Evolutionary conservation across 106 monocot species (phyloP), one percentile per base, ranked within the genome.

Genomic region (Xerophyta viscosa): DNA sequence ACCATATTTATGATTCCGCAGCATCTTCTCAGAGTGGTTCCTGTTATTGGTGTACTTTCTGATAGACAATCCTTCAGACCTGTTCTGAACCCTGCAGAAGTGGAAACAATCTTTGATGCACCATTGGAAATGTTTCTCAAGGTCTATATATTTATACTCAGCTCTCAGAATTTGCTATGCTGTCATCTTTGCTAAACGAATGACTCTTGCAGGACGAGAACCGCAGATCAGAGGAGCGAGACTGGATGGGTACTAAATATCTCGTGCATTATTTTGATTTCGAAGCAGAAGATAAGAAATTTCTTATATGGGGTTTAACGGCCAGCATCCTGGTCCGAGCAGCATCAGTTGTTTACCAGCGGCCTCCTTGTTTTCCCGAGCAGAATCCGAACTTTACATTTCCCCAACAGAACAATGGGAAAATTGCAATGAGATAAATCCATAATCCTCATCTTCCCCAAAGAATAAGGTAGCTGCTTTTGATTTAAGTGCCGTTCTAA

Each of bases 121-220:
- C 83, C 89, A 17, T 64, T 90, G 65, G 89, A 83, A 57, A 90
- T 90, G 84, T 90, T 80, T 33, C 67, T 83, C 10, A 80, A 83
- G 83, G 88, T 89, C 11, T 12, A 18, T 27, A 11, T 11, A 36
- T 5, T 36, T 36, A 5, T 36, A 36, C 11, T 36, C 7, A 36
- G 33, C 33, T 36, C 5, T 36, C 7, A 36, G 11, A 6, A 36
- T 36, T 11, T 6, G 33, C 33, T 36, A 36, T 36, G 5, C 33
- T 6, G 11, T 11, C 11, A 5, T 36, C 11, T 11, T 36, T 36
- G 33, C 33, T 36, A 36, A 36, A 6, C 11, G n/a, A 5, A 6
- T 36, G 11, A 11, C 11, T 5, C 7, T 36, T 36, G 33, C 33
- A 36, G 33, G 33, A 36, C 11, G 86, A 98, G 22, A 90, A 90